These are phyloP conservation scores for Phytophthora melonis DNA, from an alignment of 352 stramenopile species.

Conservation along the genomic window DNA sequence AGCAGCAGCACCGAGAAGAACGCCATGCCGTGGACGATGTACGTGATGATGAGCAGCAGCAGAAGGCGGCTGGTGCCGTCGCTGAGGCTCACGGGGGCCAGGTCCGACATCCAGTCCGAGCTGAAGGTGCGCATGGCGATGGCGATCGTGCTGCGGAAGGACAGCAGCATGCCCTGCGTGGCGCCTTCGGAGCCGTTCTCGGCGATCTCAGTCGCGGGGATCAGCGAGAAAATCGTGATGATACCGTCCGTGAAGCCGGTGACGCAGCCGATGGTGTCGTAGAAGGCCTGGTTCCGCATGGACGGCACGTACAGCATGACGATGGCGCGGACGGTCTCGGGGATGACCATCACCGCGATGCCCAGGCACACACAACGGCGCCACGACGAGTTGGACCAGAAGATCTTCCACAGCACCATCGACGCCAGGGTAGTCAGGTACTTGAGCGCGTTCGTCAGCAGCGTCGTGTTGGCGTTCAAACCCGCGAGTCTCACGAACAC, in stretches of 20 bases:
- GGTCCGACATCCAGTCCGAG: slow-evolving; percentile 51
- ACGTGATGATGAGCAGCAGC: slow-evolving; percentile 62
- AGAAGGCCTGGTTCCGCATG: slow-evolving; percentile 53
- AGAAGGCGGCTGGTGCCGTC: slow-evolving; percentile 41
- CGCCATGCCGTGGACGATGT: slow-evolving; percentile 59
- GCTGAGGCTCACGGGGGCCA: slow-evolving; percentile 35
- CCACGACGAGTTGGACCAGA: slow-evolving; percentile 58
- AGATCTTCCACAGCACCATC: slow-evolving; percentile 68
- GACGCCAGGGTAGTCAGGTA: slow-evolving; percentile 58
- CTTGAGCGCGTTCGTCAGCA: slow-evolving; percentile 62
- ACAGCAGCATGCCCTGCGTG: slow-evolving; percentile 70
- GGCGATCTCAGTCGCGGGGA: slow-evolving; percentile 72
- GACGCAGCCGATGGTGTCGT: slow-evolving; percentile 59
- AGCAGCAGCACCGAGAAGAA: slow-evolving; percentile 66
- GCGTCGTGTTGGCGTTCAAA: slow-evolving; percentile 50
- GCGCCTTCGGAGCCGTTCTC: slow-evolving; percentile 77
- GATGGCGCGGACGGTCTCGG: slow-evolving; percentile 67
- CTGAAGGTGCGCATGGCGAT: slow-evolving; percentile 67
- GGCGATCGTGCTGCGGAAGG: slow-evolving; percentile 68
- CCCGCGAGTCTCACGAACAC: slow-evolving; percentile 47
- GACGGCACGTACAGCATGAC: slow-evolving; percentile 66
- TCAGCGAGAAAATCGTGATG: slow-evolving; percentile 77
- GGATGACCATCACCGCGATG: slow-evolving; percentile 51
- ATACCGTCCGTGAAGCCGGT: slow-evolving; percentile 68
- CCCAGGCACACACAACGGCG: slow-evolving; percentile 45